Evolutionary conservation across 2,329 filamentous ascomycete species (phyloP).

Genomic region (Laburnicola sp.): DNA sequence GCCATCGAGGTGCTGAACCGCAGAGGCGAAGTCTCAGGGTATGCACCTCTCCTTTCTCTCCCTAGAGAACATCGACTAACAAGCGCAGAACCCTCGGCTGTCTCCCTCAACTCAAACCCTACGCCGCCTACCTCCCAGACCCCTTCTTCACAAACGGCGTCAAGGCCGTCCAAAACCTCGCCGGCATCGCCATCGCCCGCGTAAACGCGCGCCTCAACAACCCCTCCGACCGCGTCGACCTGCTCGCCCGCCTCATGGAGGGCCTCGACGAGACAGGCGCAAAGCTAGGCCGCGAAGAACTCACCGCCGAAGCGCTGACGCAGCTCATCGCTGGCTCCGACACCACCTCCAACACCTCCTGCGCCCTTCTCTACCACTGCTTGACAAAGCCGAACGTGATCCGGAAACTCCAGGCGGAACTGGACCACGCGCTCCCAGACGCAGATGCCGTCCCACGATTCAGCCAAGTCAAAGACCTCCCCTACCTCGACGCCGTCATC

Average conservation of each 20-base stretch:
- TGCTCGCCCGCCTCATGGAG: conserved; percentile 82
- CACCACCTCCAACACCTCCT: conserved; percentile 78
- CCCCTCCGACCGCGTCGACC: conserved; percentile 68
- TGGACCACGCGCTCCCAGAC: conserved; percentile 69
- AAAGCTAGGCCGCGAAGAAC: conserved; percentile 73
- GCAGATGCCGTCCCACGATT: conserved; percentile 68
- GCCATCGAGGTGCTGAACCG: conserved; percentile 89
- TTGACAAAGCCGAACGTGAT: conserved; percentile 71
- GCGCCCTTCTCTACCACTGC: conserved; percentile 79
- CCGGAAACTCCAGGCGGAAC: conserved; percentile 70
- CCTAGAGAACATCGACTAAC: not conserved
- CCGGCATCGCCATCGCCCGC: conserved; percentile 83
- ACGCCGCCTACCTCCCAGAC: conserved; percentile 77
- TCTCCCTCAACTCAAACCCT: conserved; percentile 74
- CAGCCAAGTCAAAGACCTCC: conserved; percentile 72
- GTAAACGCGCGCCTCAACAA: conserved; percentile 72
- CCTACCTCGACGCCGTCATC: conserved; percentile 75
- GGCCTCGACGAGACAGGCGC: conserved; percentile 79
- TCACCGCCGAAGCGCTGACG: conserved; percentile 86
- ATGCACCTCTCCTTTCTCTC: conserved; percentile 16
- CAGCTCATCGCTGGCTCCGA: conserved; percentile 82
- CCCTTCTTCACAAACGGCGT: conserved; percentile 77
- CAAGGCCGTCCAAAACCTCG: conserved; percentile 74
- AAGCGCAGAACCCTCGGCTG: conserved; percentile 66
- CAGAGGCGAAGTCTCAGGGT: conserved; percentile 79